Evolutionary conservation across 2,329 filamentous ascomycete species (phyloP).

Genomic region (Zalaria sp.): DNA sequence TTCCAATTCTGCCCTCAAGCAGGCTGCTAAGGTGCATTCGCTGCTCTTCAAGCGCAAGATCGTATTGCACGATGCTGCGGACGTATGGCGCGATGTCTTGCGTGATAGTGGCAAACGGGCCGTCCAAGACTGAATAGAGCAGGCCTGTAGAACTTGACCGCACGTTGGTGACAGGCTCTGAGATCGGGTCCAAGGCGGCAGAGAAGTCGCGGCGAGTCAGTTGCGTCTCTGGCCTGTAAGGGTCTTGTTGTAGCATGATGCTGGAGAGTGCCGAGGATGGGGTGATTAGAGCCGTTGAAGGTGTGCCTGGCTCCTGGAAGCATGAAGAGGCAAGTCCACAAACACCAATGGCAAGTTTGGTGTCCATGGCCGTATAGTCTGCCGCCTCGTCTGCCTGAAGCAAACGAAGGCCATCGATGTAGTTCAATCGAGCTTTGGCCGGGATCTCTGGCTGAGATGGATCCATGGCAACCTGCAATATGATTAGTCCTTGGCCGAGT

Average conservation of each 20-base stretch:
- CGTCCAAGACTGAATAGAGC: conserved; percentile 63
- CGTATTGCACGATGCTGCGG: conserved; percentile 69
- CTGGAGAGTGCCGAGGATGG: conserved; percentile 7
- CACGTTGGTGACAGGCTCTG: conserved; percentile 20
- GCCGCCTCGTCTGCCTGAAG: conserved; percentile 35
- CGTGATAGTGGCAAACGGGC: conserved; percentile 49
- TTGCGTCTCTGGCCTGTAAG: conserved; percentile 15
- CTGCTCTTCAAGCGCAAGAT: conserved; percentile 55
- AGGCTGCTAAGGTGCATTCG: conserved; percentile 41
- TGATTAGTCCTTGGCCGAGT: too few relatives aligned
- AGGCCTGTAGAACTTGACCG: conserved; percentile 25
- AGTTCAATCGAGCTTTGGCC: conserved; percentile 39
- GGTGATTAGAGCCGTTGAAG: conserved; percentile 9
- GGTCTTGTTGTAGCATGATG: conserved; percentile 2
- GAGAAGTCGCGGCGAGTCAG: conserved; percentile 27
- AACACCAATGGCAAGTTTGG: conserved; percentile 16
- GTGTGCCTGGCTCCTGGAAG: conserved; percentile 5
- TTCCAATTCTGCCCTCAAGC: conserved; percentile 16
- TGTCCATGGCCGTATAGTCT: conserved; percentile 29
- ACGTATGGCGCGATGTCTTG: conserved; percentile 80
- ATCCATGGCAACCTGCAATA: conserved; percentile 35
- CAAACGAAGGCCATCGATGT: conserved; percentile 38
- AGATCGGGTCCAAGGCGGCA: conserved; percentile 38
- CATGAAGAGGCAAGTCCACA: conserved; percentile 10
- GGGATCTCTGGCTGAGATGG: conserved; percentile 45